Evolutionary conservation across 495 filamentous ascomycete genomes (phyloP), one percentile per base, ranked within the genome.

Genomic region (Aspergillus sclerotioniger): DNA sequence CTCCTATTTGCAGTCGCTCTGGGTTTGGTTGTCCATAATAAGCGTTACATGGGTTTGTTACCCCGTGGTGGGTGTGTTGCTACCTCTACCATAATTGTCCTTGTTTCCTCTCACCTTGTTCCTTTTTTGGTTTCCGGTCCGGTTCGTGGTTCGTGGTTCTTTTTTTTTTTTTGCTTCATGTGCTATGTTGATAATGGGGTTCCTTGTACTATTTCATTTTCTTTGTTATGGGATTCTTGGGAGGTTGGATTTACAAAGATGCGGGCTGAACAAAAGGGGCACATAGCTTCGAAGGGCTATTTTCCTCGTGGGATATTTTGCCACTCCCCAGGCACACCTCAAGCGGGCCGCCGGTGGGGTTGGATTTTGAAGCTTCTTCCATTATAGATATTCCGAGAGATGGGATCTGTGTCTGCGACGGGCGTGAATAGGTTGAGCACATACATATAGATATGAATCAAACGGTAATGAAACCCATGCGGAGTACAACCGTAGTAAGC

Each of bases 131-230:
- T 62, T 50, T 60, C 62, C 60, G 44, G 52, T 54, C 31, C 7
- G 32, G 28, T 31, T 10, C n/a, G 45, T 48, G 50, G 44, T 21
- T 52, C 25, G 2, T 25, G 25, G 25, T 25, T 25, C 25, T 2
- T 25, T 25, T 25, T 25, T 25, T 25, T 51, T 53, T 13, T 59
- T 51, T 65, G 49, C 19, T 65, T 64, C 53, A 57, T 64, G 65
- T 64, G 63, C 58, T 56, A 53, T 66, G 66, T 67, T 67, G 62
- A 59, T 68, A 63, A 63, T 63, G 65, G 66, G 60, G 57, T 41
- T 52, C 61, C 64, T 60, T 65, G 50, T 68, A 57, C 61, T 52
- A 56, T 61, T 59, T 59, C n/a, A 39, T 31, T 43, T 50, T 32
- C 16, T 7, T 50, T 13, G 6, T 32, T 32, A 28, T 33, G 25